phyloP scores from a whole-genome alignment of 1,139 yeast species.

The Yamadazyma friedrichii region DNA sequence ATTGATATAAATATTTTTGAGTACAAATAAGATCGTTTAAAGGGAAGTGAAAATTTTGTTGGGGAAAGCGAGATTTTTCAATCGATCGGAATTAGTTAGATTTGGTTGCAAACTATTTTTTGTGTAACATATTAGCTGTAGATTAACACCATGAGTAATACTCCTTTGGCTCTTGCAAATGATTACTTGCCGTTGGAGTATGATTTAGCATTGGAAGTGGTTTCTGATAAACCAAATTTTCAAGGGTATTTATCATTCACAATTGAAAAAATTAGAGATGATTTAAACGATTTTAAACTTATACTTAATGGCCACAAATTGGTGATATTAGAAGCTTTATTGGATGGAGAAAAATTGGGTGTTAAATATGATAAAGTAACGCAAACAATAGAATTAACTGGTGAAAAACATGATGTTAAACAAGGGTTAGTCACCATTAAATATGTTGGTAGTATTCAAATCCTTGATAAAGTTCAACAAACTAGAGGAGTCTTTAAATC shows the following conservation, averaged over 20 bases:
- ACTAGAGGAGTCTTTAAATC: slow-evolving; percentile 8
- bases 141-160: not conserved
- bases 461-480: slow-evolving; percentile 6
- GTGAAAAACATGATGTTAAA: not conserved
- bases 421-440: slow-evolving; percentile 1
- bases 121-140: too few relatives aligned
- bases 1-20: too few relatives aligned
- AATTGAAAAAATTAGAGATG: slow-evolving; percentile 1
- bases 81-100: not conserved
- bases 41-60: slow-evolving; percentile 5
- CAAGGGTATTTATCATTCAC: slow-evolving; percentile 4
- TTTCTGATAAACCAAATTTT: slow-evolving; percentile 15
- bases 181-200: slow-evolving; percentile 12
- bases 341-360: slow-evolving; percentile 8
- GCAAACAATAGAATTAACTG: slow-evolving; percentile 8
- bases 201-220: slow-evolving; percentile 9
- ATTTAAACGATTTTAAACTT: slow-evolving; percentile 6
- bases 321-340: slow-evolving; percentile 13
- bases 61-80: slow-evolving; percentile 7
- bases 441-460: slow-evolving; percentile 7
- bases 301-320: slow-evolving; percentile 12
- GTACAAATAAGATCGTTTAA: slow-evolving; percentile 1
- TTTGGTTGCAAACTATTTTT: not conserved
- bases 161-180: slow-evolving; percentile 9
- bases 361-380: slow-evolving; percentile 7